phyloP scores from a whole-genome alignment of 495 filamentous ascomycete genomes.

The Podospora bellae-mahoneyi region DNA sequence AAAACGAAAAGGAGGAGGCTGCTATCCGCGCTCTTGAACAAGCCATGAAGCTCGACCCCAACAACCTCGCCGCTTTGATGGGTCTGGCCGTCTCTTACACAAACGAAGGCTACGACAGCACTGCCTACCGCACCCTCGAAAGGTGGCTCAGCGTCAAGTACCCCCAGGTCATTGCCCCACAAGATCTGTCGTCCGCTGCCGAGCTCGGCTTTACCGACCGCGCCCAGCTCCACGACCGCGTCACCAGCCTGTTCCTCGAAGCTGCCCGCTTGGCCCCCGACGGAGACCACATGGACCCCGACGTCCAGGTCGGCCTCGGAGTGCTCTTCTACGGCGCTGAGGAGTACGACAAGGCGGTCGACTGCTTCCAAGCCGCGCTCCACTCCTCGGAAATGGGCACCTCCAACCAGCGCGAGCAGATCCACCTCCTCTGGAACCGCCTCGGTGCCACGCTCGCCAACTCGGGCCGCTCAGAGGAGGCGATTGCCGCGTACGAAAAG shows the following conservation, averaged over 20 bases:
- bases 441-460: slow-evolving; percentile 96
- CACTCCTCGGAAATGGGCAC: slow-evolving; percentile 74
- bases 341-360: slow-evolving; percentile 96
- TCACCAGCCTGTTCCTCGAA: slow-evolving; percentile 84
- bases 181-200: slow-evolving; percentile 61
- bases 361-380: slow-evolving; percentile 92
- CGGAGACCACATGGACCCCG: slow-evolving; percentile 87
- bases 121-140: slow-evolving; percentile 93
- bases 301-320: slow-evolving; percentile 95
- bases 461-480: slow-evolving; percentile 86
- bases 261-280: slow-evolving; percentile 88
- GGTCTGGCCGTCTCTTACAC: slow-evolving; percentile 96
- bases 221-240: slow-evolving; percentile 80
- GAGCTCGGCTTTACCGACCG: slow-evolving; percentile 93
- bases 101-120: slow-evolving; percentile 96
- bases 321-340: slow-evolving; percentile 98
- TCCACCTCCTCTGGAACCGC: slow-evolving; percentile 96
- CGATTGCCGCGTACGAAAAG: slow-evolving; percentile 92
- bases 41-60: slow-evolving; percentile 79
- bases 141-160: slow-evolving; percentile 94
- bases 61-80: slow-evolving; percentile 88
- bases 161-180: slow-evolving; percentile 67
- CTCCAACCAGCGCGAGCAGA: slow-evolving; percentile 68
- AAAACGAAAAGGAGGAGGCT: slow-evolving; percentile 96
- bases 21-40: slow-evolving; percentile 98